A percentile compares a stretch with the other conserved stretches of the same genome.
phyloP scores from a whole-genome alignment of 1,284 basidiomycete genomes.

The Xerocomus amazonicus region DNA sequence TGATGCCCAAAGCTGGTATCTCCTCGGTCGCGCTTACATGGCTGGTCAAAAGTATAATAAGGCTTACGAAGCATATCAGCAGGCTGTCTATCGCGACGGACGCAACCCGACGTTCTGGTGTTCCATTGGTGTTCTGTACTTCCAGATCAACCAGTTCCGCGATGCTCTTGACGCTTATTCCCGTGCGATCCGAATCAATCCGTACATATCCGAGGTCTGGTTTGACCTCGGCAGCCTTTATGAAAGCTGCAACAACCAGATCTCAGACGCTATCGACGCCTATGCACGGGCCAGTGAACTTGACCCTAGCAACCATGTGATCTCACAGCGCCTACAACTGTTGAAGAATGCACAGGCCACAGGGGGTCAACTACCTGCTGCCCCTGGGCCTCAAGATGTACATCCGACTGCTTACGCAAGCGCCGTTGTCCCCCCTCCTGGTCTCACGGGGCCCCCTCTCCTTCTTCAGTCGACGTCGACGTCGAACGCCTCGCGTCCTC shows the following conservation, averaged over 20 bases:
- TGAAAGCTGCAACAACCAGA: conserved; percentile 99
- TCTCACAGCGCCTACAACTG: conserved; percentile 74
- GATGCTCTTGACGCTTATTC: conserved; percentile 99
- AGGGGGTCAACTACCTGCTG: conserved; percentile 73
- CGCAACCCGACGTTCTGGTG: conserved; percentile 99
- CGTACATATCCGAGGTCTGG: conserved; percentile 99
- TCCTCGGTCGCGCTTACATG: conserved; percentile 98
- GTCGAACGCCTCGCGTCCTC: conserved; percentile 37
- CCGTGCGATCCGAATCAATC: conserved; percentile 96
- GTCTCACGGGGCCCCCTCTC: conserved; percentile 59
- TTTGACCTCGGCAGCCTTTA: conserved; percentile 97
- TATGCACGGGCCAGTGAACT: conserved; percentile 91
- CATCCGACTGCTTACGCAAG: conserved; percentile 90
- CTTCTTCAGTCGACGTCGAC: conserved; percentile 51
- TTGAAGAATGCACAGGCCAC: conserved; percentile 80
- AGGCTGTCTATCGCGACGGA: conserved; percentile 97
- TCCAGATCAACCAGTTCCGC: conserved; percentile 99
- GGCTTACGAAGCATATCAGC: conserved; percentile 99
- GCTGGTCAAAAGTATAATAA: conserved; percentile 99
- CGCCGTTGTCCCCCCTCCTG: conserved; percentile 62
- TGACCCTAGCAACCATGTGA: conserved; percentile 76
- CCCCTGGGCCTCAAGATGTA: conserved; percentile 90
- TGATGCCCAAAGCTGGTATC: conserved; percentile 98
- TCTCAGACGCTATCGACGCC: conserved; percentile 97
- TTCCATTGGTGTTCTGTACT: conserved; percentile 98